Evolutionary conservation across 257 asterid genomes (phyloP).

Genomic region (Sherardia arvensis): DNA sequence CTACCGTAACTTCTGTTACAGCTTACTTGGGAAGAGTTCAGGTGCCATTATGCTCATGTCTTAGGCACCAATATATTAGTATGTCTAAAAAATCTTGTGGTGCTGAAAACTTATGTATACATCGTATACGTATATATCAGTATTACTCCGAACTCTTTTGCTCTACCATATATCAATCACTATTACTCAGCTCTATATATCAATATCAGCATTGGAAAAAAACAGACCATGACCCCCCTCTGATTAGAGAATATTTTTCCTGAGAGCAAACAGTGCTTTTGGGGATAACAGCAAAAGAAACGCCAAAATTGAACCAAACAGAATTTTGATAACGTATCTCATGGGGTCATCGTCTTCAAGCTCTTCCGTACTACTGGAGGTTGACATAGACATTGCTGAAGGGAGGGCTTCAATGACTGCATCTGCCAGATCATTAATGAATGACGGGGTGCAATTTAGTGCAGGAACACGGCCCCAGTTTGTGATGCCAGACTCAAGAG

Average conservation of each 20-base stretch:
- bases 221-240: background rate
- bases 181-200: too few relatives aligned
- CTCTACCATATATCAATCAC: too few relatives aligned
- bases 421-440: constrained; percentile 78
- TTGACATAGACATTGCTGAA: constrained; percentile 55
- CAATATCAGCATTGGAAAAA: background rate
- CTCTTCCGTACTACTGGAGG: constrained; percentile 27
- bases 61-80: background rate
- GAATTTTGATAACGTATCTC: constrained; percentile 35
- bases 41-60: background rate
- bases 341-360: constrained; percentile 26
- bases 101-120: background rate
- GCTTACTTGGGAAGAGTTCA: background rate
- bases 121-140: background rate
- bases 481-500: constrained; percentile 74
- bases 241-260: constrained; percentile 19
- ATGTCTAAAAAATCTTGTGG: background rate
- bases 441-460: constrained; percentile 76
- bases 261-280: constrained; percentile 36
- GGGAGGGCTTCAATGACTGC: constrained; percentile 91
- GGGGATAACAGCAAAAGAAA: constrained; percentile 64
- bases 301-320: constrained; percentile 75
- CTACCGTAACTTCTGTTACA: background rate
- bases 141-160: background rate
- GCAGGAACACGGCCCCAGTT: constrained; percentile 99